phyloP scores from a whole-genome alignment of 371 early-diverging fungal genomes.

The Modicella reniformis region DNA sequence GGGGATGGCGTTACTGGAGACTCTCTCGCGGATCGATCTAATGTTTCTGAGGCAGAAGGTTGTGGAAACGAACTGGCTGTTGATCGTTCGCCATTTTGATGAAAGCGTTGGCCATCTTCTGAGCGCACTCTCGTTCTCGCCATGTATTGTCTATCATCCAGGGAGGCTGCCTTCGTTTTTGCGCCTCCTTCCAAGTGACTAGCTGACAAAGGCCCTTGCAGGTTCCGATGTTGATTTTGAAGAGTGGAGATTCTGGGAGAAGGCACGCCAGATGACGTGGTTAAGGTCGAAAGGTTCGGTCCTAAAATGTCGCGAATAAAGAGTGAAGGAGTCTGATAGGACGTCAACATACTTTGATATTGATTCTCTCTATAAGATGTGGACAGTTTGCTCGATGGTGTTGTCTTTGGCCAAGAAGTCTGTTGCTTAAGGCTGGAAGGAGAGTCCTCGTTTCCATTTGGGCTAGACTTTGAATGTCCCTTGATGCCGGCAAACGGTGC shows the following conservation, averaged over 20 bases:
- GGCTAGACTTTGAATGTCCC: constrained; percentile 12
- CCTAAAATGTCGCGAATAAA: constrained; percentile 47
- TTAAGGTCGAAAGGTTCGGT: constrained; percentile 19
- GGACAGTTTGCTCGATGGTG: constrained; percentile 39
- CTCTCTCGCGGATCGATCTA: constrained; percentile 15
- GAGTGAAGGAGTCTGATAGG: constrained; percentile 40
- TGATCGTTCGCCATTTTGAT: constrained; percentile 7
- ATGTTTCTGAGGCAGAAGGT: constrained; percentile 3
- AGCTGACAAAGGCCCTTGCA: constrained; percentile 45
- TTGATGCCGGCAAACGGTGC: constrained; percentile 23
- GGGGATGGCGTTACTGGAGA: constrained; percentile 47
- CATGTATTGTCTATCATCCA: constrained; percentile 14
- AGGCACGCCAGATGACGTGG: constrained; percentile 13
- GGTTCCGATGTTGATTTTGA: constrained; percentile 25
- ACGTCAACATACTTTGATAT: constrained; percentile 39
- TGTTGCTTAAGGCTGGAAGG: constrained; percentile 35
- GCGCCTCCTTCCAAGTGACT: constrained; percentile 33
- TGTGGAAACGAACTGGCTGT: constrained; percentile 12
- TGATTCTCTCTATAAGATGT: constrained; percentile 43
- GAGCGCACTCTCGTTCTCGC: constrained; percentile 36
- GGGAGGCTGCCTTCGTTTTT: constrained; percentile 23
- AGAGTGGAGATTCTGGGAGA: constrained; percentile 19
- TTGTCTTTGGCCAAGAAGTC: constrained; percentile 46
- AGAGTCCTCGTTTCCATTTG: constrained; percentile 7
- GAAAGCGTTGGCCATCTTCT: constrained; percentile 28